Conservation (phyloP, 2,329 filamentous ascomycete genomes). For the Zarea fungicola region DNA sequence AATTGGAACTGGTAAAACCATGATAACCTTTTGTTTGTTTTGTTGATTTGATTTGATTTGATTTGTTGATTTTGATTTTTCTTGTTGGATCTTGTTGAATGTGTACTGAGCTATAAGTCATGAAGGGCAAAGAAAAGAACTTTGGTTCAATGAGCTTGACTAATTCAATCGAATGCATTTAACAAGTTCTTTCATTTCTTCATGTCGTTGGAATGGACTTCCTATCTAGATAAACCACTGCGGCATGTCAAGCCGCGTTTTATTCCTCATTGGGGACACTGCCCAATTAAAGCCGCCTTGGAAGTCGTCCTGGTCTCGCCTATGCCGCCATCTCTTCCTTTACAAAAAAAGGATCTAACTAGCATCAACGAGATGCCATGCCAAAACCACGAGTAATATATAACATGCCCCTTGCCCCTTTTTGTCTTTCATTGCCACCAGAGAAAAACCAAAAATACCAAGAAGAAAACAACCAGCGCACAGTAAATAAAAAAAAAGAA, state of each 20-base stretch:
- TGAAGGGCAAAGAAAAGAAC: too few species aligned
- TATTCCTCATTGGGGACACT: not conserved
- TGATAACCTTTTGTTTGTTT: too few species aligned
- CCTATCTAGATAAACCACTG: not conserved
- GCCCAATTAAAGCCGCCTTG: too few species aligned
- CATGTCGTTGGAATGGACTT: constrained; percentile 3
- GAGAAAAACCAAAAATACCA: constrained; percentile 3
- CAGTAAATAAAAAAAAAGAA: constrained; percentile 4
- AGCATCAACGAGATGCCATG: not conserved
- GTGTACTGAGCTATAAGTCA: too few species aligned
- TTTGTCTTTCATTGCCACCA: constrained; percentile 9
- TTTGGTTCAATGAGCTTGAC: too few species aligned
- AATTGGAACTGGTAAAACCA: too few species aligned
- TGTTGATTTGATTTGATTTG: too few species aligned
- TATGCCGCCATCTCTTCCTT: not conserved
- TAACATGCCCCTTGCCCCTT: constrained; percentile 5
- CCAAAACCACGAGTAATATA: constrained; percentile 8
- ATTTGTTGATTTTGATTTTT: too few species aligned
- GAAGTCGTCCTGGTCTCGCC: too few species aligned
- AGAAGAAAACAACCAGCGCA: too few species aligned
- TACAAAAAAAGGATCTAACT: not conserved
- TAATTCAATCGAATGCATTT: not conserved
- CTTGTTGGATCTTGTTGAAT: too few species aligned
- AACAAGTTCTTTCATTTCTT: not conserved
- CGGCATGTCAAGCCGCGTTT: not conserved